Evolutionary conservation across 208 protist genomes (phyloP), one percentile per base, ranked within the genome.

Genomic region (Wallacemonas collosoma): DNA sequence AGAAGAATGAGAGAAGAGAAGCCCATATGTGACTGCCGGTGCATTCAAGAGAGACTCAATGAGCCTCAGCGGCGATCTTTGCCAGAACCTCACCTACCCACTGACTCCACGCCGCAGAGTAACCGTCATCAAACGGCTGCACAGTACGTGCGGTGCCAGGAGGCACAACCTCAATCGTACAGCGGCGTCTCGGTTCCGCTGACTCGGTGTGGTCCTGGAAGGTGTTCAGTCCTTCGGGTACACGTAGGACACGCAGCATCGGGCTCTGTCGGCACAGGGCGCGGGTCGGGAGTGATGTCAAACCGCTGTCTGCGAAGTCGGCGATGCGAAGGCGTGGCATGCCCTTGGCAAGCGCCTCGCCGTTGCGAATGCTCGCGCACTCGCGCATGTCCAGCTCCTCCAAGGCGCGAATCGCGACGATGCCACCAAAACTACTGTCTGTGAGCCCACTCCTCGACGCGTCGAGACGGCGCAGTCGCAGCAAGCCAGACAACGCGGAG

Each of bases 391-490:
- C 71, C 39, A 84, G 64, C 68, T 77, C 64, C 60, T 78, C 71
- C 53, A 84, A 53, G n/a, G 67, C 47, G 2, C 65, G 75, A 62
- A 62, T 72, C 12, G 73, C 50, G 9, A 58, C 26, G 26, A 71
- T 64, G 44, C 68, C 51, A 2, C 40, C 40, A n/a, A 76, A 38
- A 38, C 72, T 74, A 35, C 45, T 56, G 50, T 74, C 75, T 12
- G 62, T 65, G 43, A 76, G 61, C 68, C 60, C 69, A 55, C 72
- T 80, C 39, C 68, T 66, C 11, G 58, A 74, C n/a, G 76, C 54
- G 51, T 80, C 79, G 41, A 83, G 68, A 35, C 69, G 62, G 35
- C 67, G 79, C 71, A 83, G 63, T 35, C 73, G 79, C 40, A 58
- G 54, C 58, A 77, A 60, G 11, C 56, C 40, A 11, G 56, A 17